Evolutionary conservation across 345 rosid species (phyloP).

Genomic region (Brassica nigra): DNA sequence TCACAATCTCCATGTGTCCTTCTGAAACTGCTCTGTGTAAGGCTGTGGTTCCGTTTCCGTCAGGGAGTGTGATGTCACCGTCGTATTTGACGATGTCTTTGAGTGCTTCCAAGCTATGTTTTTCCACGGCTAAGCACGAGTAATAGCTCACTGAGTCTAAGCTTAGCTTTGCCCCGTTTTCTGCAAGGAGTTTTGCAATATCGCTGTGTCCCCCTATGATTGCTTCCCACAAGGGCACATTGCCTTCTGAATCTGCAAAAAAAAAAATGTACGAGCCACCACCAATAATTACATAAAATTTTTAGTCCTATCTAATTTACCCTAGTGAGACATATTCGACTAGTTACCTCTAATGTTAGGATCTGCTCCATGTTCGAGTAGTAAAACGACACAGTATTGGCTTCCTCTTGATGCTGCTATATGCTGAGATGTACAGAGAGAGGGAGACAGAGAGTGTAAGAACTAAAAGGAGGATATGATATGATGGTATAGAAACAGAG

Average conservation of each 20-base stretch:
- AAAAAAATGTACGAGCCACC: not conserved
- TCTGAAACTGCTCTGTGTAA: slow-evolving; percentile 72
- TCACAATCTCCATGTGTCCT: slow-evolving; percentile 61
- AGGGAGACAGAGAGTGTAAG: not conserved
- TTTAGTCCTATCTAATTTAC: not conserved
- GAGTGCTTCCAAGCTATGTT: slow-evolving; percentile 59
- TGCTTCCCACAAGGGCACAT: slow-evolving; percentile 88
- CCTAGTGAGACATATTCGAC: not conserved
- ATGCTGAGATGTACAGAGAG: slow-evolving; percentile 55
- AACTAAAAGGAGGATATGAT: not conserved
- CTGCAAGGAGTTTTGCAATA: slow-evolving; percentile 52
- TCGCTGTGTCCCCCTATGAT: slow-evolving; percentile 56
- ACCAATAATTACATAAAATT: not conserved
- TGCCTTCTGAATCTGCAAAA: slow-evolving; percentile 74
- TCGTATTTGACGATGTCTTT: slow-evolving; percentile 54
- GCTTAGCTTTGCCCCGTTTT: slow-evolving; percentile 64
- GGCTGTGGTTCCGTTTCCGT: slow-evolving; percentile 56
- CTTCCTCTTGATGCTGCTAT: slow-evolving; percentile 78
- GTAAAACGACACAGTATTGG: slow-evolving; percentile 62
- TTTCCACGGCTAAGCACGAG: slow-evolving; percentile 58
- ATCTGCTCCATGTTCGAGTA: slow-evolving; percentile 73
- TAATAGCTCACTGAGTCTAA: slow-evolving; percentile 58
- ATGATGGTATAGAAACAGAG: not conserved
- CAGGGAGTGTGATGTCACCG: slow-evolving; percentile 59
- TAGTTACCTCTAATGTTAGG: slow-evolving; percentile 69